A percentile compares a stretch with the other conserved stretches of the same genome.
phyloP scores from a whole-genome alignment of 2,329 filamentous ascomycete species.

The Botrytis porri region DNA sequence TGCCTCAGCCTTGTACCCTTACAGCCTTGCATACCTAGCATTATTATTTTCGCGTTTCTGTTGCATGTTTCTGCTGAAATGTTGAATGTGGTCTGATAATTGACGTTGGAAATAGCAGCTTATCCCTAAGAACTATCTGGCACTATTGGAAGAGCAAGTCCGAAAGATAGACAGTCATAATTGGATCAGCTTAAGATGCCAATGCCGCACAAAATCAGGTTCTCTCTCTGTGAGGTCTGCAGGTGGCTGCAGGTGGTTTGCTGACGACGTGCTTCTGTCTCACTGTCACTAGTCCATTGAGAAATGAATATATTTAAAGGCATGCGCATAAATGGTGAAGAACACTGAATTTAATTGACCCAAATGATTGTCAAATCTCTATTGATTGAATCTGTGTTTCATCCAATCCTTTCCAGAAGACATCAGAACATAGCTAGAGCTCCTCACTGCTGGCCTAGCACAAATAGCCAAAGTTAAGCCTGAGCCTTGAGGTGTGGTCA shows the following conservation, averaged over 20 bases:
- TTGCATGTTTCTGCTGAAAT: background rate
- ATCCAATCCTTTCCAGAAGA: background rate
- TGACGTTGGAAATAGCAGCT: background rate
- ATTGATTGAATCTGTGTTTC: background rate
- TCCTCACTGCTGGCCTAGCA: background rate
- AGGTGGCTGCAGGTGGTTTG: background rate
- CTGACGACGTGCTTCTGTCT: background rate
- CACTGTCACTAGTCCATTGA: background rate
- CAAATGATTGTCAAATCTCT: background rate
- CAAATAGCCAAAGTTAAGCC: background rate
- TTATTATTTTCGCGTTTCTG: background rate
- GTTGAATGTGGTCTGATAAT: too few species aligned
- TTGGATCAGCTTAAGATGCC: background rate
- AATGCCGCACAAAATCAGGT: background rate
- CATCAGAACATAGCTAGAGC: background rate
- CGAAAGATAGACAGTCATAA: background rate
- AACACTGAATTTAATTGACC: background rate
- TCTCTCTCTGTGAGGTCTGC: background rate
- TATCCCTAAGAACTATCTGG: background rate
- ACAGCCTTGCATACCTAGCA: background rate
- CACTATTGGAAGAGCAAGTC: background rate
- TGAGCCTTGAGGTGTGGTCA: background rate
- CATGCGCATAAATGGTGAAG: background rate
- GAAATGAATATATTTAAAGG: background rate
- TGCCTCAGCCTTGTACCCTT: background rate